Base-by-base conservation (phyloP, 2,329 filamentous ascomycete genomes). In the Hypoxylon rubiginosum region DNA sequence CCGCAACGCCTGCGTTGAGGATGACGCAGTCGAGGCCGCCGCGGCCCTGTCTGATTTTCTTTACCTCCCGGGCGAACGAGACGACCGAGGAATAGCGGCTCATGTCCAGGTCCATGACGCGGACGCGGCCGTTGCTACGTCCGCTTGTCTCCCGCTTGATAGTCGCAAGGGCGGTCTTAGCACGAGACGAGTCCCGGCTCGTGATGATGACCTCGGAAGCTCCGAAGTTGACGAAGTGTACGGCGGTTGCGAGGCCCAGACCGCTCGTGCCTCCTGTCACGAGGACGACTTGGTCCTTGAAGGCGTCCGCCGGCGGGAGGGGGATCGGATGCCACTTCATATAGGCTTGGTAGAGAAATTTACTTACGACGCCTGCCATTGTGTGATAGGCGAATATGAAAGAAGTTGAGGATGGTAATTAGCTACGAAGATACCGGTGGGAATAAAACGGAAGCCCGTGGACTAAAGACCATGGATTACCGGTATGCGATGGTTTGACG, bases 181-280 rank as follows among this genome's bases (percentile, higher is more conserved):
- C 79, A 56, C 79, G 79, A 0, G 74, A 51, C 1, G 75, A 41
- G 17, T 76, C 77, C 0, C 82, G 79, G 19, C 76, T 77, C 3
- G 79, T 81, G 66, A 83, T 80, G 39, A 80, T 78, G 21, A 82
- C 76, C 43, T 75, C 74, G 1, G 74, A 48, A n/a, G 81, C 81
- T 17, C 78, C 77, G 2, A 82, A 78, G 24, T 77, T 77, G 56
- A 80, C 69, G 57, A 80, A 79, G 64, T 83, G 78, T 1, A 76
- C 70, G 2, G 81, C 80, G 8, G 79, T 73, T 32, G 79, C 81
- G 19, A 81, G 74, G 8, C 82, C 81, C 0, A 83, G 73, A 13
- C 82, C 82, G 24, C 73, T 71, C 11, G 79, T 82, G 8, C 75
- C 79, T 17, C 82, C 82, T 0, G 81, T 83, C 39, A 84, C 74